phyloP scores from a whole-genome alignment of 1,284 basidiomycete genomes.

The Irpex sp. region DNA sequence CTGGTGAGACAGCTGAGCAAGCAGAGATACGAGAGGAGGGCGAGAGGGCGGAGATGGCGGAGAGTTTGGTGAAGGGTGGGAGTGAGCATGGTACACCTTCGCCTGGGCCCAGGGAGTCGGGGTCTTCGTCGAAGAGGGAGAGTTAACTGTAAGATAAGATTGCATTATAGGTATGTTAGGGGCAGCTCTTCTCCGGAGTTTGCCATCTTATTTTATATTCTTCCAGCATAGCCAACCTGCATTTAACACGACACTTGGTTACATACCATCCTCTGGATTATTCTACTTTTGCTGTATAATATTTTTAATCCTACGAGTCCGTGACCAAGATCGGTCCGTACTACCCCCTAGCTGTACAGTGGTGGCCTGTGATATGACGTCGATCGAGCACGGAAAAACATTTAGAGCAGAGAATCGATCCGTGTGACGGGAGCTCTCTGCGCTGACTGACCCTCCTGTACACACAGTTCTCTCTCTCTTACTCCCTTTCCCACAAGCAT shows the following conservation, averaged over 20 bases:
- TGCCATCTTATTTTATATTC: neutral
- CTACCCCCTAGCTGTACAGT: neutral
- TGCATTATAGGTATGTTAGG: neutral
- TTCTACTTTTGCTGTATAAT: neutral
- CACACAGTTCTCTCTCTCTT: neutral
- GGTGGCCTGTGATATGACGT: neutral
- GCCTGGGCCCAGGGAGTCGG: neutral
- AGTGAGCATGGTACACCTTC: neutral
- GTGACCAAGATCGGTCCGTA: neutral
- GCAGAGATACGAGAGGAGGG: constrained; percentile 23
- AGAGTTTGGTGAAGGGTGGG: constrained; percentile 26
- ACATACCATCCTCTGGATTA: neutral
- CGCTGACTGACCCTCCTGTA: neutral
- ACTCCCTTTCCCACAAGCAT: neutral
- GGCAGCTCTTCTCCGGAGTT: neutral
- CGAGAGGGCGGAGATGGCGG: constrained; percentile 29
- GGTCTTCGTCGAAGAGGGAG: neutral
- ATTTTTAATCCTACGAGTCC: neutral
- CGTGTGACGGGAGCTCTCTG: neutral
- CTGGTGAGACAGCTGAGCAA: constrained; percentile 15
- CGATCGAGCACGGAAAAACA: neutral
- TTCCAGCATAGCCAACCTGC: no score
- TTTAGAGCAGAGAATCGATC: neutral
- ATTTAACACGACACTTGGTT: neutral
- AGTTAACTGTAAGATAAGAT: neutral